Base-by-base conservation (phyloP, 768 basidiomycete genomes). In the Suillus ampliporus region DNA sequence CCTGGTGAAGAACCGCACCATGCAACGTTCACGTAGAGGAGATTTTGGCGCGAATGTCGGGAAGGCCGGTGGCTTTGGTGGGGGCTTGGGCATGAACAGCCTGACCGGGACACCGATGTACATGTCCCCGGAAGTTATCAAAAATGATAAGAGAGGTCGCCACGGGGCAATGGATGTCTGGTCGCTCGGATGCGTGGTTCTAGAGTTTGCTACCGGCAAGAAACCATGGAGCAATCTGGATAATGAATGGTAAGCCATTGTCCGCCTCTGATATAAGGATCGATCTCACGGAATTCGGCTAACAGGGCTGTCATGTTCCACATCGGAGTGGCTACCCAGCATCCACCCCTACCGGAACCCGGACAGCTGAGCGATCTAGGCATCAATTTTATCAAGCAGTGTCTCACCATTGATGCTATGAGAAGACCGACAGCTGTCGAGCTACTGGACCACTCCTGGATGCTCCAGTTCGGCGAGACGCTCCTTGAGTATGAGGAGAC, bases 241-340 rank as follows among this genome's bases (percentile, higher is more conserved):
- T 74, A 99, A 99, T 68, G 97, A 99, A 85, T 99, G 97, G 97
- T 95, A 65, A 65, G 86, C 13, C 31, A 56, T 56, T 6, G 6
- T 56, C 11, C 23, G 11, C 17, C 35, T 40, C 9, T 52, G n/a
- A 58, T 46, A 61, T 8, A 31, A 47, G 26, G 48, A 37, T 14
- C 7, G 46, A n/a, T 7, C 14, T 48, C 44, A 52, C 6, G 11
- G 38, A 40, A 28, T 11, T 4, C 19, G 23, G 23, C 10, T 11
- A 28, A 58, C 69, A 97, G 96, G 96, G 96, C 97, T n/a, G 97
- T 98, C 78, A 98, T 98, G 97, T 99, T 97, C 82, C 95, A 97
- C 72, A 97, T 98, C 61, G 97, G 97, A 50, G 94, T 97, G 50
- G 92, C 96, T 8, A 97, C 95, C 4, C 92, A 99, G 68, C 95